phyloP scores from a whole-genome alignment of 2,329 filamentous ascomycete genomes.

The Alternaria dauci region DNA sequence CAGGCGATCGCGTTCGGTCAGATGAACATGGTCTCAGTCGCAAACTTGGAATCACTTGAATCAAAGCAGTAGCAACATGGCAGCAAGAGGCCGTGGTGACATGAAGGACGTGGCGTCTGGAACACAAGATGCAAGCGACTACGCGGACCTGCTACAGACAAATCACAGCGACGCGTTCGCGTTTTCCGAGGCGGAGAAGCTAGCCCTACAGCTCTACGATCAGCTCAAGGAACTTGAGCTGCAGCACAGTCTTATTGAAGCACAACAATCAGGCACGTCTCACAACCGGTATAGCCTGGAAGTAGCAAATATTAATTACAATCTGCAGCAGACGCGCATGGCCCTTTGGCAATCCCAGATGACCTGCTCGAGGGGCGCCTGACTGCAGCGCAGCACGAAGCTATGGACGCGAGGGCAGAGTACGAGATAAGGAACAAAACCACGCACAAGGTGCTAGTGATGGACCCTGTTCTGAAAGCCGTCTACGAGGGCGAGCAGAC shows the following conservation, averaged over 20 bases:
- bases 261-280: slow-evolving; percentile 46
- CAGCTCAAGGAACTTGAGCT: slow-evolving; percentile 74
- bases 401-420: slow-evolving; percentile 73
- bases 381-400: slow-evolving; percentile 66
- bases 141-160: slow-evolving; percentile 54
- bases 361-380: slow-evolving; percentile 63
- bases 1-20: slow-evolving; percentile 24
- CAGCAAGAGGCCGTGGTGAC: slow-evolving; percentile 25
- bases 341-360: slow-evolving; percentile 54
- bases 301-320: slow-evolving; percentile 22
- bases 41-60: slow-evolving; percentile 7
- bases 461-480: slow-evolving; percentile 79
- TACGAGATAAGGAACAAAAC: slow-evolving; percentile 76
- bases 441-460: slow-evolving; percentile 72
- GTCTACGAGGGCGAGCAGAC: slow-evolving; percentile 73
- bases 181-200: slow-evolving; percentile 72
- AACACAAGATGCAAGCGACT: slow-evolving; percentile 25
- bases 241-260: slow-evolving; percentile 72
- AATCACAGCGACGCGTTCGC: slow-evolving; percentile 59
- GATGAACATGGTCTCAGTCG: slow-evolving; percentile 29
- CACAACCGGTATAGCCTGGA: background rate
- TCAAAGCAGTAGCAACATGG: slow-evolving; percentile 28
- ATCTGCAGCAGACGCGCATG: slow-evolving; percentile 35
- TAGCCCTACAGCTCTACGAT: slow-evolving; percentile 74
- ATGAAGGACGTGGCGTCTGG: slow-evolving; percentile 32